Evolutionary conservation across 768 basidiomycete genomes (phyloP), one percentile per base, ranked within the genome.

Genomic region (Lactarius tabidus): DNA sequence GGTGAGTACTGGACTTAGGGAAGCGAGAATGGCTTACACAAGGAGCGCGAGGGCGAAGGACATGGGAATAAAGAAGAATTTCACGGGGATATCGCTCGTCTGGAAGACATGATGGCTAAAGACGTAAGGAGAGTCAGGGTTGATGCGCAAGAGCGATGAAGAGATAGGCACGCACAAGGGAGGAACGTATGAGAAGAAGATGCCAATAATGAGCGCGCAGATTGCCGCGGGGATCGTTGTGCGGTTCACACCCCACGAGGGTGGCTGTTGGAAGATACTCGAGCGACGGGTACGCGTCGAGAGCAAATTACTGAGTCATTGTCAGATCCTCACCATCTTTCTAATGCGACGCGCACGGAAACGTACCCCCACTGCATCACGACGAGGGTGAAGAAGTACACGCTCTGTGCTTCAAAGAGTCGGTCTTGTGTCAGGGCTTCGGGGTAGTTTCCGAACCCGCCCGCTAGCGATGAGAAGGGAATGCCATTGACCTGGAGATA

Each of bases 291-390:
- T 82, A 23, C 86, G 81, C 0, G 83, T 82, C 0, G 84, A 76
- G 23, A 87, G 77, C 9, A 87, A 76, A 67, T 84, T 85, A 43
- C 68, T 69, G 56, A 20, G 10, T n/a, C 2, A 33, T 51, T 14
- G n/a, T 51, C 48, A 51, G 48, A 51, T 51, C 48, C 48, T 51
- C 23, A n/a, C n/a, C n/a, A n/a, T 14, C 14, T 6, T 23, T 26
- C 39, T 6, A 1, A 14, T 15, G 26, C 48, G 14, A 51, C 6
- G 23, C 5, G 6, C 23, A 51, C 23, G 6, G n/a, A 51, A 51
- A 54, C 68, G 12, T 23, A 67, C 68, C 82, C 83, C 79, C 80
- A 85, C 74, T 87, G 86, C 82, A 85, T 85, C 61, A 84, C 75
- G 41, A 84, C 78, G 7, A 85, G 74, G 18, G 80, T 79, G 70